A percentile compares a stretch with the other conserved stretches of the same genome.
These are phyloP conservation scores for Suillus hirtellus DNA, from an alignment of 768 basidiomycete species.

Conservation along the genomic window DNA sequence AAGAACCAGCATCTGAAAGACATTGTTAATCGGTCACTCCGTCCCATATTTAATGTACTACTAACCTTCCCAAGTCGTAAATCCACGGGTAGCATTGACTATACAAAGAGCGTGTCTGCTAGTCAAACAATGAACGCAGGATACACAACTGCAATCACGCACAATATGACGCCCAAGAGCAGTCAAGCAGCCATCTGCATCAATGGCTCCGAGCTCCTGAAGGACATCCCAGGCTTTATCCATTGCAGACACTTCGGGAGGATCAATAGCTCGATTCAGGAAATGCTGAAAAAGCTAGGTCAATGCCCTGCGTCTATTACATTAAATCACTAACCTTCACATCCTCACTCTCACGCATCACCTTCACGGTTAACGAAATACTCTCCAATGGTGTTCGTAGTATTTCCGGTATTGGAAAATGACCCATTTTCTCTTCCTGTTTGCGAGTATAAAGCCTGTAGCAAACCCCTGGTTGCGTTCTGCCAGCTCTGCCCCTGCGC, in stretches of 20 bases:
- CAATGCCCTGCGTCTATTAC: conserved; percentile 1
- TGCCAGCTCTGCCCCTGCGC: conserved; percentile 86
- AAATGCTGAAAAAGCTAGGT: conserved; percentile 46
- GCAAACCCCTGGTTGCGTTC: conserved; percentile 79
- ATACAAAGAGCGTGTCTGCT: conserved; percentile 12
- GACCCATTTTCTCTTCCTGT: conserved; percentile 66
- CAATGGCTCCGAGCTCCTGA: conserved; percentile 77
- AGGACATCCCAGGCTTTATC: conserved; percentile 75
- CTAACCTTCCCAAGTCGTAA: conserved; percentile 79
- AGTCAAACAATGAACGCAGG: conserved; percentile 8
- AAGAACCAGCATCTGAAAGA: conserved; percentile 79
- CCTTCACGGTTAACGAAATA: conserved; percentile 80
- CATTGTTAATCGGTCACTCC: conserved; percentile 8
- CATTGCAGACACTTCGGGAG: conserved; percentile 74
- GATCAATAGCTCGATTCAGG: conserved; percentile 76
- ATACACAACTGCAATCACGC: conserved; percentile 17
- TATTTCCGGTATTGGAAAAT: conserved; percentile 86
- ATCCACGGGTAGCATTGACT: conserved; percentile 88
- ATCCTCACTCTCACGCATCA: conserved; percentile 73
- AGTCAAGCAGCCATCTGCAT: conserved; percentile 63
- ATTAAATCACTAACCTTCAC: conserved; percentile 54
- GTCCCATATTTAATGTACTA: neutral
- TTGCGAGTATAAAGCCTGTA: conserved; percentile 85
- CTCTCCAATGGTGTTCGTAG: conserved; percentile 83
- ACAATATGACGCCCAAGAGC: conserved; percentile 83